Evolutionary conservation across 2,329 filamentous ascomycete species (phyloP), one percentile per base, ranked within the genome.

Genomic region (Capronia epimyces): DNA sequence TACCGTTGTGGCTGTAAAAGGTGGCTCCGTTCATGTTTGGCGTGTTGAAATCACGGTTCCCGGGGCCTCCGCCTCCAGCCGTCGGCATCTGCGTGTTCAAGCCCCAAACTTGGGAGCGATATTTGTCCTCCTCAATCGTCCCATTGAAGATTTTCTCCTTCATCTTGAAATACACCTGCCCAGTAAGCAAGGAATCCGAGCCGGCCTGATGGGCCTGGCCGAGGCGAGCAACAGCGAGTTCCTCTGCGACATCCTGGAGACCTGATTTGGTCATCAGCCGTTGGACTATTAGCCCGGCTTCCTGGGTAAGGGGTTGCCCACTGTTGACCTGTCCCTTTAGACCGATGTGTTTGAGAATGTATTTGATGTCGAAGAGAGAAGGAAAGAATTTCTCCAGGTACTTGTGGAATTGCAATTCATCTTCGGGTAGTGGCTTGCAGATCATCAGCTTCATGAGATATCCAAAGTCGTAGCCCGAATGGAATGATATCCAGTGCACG

Each of bases 401-500:
- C 63, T 84, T 81, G 66, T 94, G 87, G 67, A 97, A 98, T 57
- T 93, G 84, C 43, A 84, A 79, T 67, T 97, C 93, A 60, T 95
- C 89, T 61, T 89, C 87, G 0, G 93, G 93, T 6, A 98, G 76
- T 39, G 85, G 82, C 59, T 83, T 80, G 47, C 56, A 56, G 50
- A 87, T 84, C 67, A 98, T 83, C 51, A 96, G 83, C 72, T 98
- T 98, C 65, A 94, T 90, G 41, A 98, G 76, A 65, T 97, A 97
- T 43, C 90, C 93, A 70, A 98, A 97, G 72, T 98, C 93, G 70
- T 98, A 98, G 54, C 91, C 93, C 22, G 89, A 93, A 68, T 98
- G 93, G 71, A 97, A 97, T 3, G 89, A 95, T 58, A 98, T 87
- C 93, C 93, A 98, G 67, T 89, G 85, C 49, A 96, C 87, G 51